These are phyloP conservation scores for Wakefieldia striispora DNA, from an alignment of 768 basidiomycete species.

Conservation along the genomic window DNA sequence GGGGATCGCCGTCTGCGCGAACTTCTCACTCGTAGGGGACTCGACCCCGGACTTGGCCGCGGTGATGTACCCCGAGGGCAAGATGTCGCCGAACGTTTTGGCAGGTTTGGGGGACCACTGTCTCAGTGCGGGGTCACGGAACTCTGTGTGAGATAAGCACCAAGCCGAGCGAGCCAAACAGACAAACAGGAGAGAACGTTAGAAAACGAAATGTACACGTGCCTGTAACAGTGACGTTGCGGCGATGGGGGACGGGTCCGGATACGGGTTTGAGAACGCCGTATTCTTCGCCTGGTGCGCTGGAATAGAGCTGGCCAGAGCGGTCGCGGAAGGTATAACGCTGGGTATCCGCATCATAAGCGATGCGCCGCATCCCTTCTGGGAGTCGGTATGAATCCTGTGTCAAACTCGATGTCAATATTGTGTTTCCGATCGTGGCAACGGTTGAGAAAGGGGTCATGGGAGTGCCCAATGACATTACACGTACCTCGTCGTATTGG, in stretches of 20 bases:
- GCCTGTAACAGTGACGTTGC: conserved; percentile 25
- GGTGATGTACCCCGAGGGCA: conserved; percentile 46
- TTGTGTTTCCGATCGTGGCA: no score
- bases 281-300: conserved; percentile 44
- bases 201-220: conserved; percentile 19
- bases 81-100: conserved; percentile 46
- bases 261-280: conserved; percentile 41
- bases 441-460: neutral
- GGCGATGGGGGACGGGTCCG: conserved; percentile 21
- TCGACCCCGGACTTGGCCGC: conserved; percentile 26
- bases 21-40: conserved; percentile 25
- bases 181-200: neutral
- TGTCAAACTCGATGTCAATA: conserved; percentile 5
- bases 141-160: conserved; percentile 17
- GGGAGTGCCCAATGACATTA: neutral
- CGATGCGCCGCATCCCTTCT: conserved; percentile 47
- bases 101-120: conserved; percentile 20
- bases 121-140: conserved; percentile 25
- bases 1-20: conserved; percentile 34
- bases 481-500: conserved; percentile 25
- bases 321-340: conserved; percentile 49
- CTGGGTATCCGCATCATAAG: conserved; percentile 53
- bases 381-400: conserved; percentile 37
- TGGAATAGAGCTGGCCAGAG: conserved; percentile 43
- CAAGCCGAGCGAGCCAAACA: neutral